These are phyloP conservation scores for Yamadazyma friedrichii DNA, from an alignment of 1,139 yeast species.

Conservation along the genomic window DNA sequence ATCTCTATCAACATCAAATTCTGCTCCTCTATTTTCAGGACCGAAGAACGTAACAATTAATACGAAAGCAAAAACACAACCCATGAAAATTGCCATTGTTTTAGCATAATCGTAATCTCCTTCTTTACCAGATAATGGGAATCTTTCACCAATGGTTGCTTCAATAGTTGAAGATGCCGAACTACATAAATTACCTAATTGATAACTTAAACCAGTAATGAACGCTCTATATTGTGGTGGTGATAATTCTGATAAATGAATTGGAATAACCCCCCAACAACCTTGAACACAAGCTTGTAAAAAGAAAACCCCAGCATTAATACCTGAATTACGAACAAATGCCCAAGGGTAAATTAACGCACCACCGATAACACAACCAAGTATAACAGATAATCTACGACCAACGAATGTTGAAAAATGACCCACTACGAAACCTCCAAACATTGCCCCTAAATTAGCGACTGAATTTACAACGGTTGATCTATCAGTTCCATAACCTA, in stretches of 20 bases:
- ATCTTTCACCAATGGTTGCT: slow-evolving; percentile 66
- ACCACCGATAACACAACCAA: slow-evolving; percentile 66
- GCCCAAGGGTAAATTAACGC: slow-evolving; percentile 77
- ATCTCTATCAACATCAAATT: slow-evolving; percentile 24
- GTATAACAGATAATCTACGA: slow-evolving; percentile 36
- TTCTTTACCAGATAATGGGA: slow-evolving; percentile 38
- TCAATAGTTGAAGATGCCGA: slow-evolving; percentile 85
- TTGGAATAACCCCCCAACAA: slow-evolving; percentile 85
- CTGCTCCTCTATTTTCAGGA: slow-evolving; percentile 63
- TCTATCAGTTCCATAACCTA: slow-evolving; percentile 24
- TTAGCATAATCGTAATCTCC: slow-evolving; percentile 29
- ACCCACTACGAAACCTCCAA: slow-evolving; percentile 36
- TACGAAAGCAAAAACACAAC: slow-evolving; percentile 68
- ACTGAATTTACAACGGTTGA: slow-evolving; percentile 38
- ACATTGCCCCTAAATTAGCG: slow-evolving; percentile 39
- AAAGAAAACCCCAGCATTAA: slow-evolving; percentile 78
- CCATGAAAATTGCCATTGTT: slow-evolving; percentile 83
- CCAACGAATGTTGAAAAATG: slow-evolving; percentile 37
- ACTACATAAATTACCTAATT: slow-evolving; percentile 80
- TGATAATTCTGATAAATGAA: slow-evolving; percentile 74
- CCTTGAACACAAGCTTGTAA: slow-evolving; percentile 83
- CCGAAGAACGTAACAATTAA: slow-evolving; percentile 62
- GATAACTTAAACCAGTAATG: slow-evolving; percentile 74
- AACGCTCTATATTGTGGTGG: slow-evolving; percentile 73
- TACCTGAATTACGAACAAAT: slow-evolving; percentile 48